A percentile compares a stretch with the other conserved stretches of the same genome.
Evolutionary conservation across 495 filamentous ascomycete genomes (phyloP).

Genomic region (Penicillium dipodomyicola): DNA sequence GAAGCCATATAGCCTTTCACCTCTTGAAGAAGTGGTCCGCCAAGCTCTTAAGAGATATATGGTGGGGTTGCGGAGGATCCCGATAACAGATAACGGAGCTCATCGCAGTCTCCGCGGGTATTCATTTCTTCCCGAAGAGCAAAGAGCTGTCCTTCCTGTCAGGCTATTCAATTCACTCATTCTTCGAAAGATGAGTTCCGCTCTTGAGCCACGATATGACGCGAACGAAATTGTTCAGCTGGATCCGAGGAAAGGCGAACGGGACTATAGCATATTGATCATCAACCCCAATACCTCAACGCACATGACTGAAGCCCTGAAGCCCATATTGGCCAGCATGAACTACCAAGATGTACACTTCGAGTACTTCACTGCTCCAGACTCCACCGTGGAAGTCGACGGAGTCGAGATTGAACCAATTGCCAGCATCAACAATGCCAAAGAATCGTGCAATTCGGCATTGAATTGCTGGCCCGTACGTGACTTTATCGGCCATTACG

Average conservation of each 20-base stretch:
- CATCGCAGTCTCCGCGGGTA: neutral
- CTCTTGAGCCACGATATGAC: neutral
- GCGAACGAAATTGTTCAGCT: slow-evolving; percentile 14
- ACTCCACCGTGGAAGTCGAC: slow-evolving; percentile 29
- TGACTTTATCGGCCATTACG: slow-evolving; percentile 52
- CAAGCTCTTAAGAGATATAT: neutral
- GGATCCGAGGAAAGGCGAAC: slow-evolving; percentile 16
- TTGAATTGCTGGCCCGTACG: slow-evolving; percentile 57
- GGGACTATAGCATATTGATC: slow-evolving; percentile 59
- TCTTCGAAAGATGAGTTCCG: neutral
- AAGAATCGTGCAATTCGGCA: slow-evolving; percentile 53
- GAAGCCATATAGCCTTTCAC: neutral
- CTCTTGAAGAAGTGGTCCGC: neutral
- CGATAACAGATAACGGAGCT: slow-evolving; percentile 21
- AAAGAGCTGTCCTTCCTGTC: neutral
- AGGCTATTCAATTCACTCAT: neutral
- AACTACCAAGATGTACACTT: slow-evolving; percentile 48
- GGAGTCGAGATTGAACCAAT: slow-evolving; percentile 32
- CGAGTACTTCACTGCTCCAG: slow-evolving; percentile 57
- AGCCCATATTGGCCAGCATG: slow-evolving; percentile 56
- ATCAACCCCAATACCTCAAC: slow-evolving; percentile 89
- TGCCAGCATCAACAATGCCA: slow-evolving; percentile 48
- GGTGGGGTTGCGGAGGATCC: slow-evolving; percentile 19
- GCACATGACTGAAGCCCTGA: slow-evolving; percentile 76
- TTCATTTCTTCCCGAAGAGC: neutral